Percentiles rank a stretch among this genome's conserved stretches.
Conservation (phyloP, 176 grass and related monocot species). For the Thinopyrum elongatum region DNA sequence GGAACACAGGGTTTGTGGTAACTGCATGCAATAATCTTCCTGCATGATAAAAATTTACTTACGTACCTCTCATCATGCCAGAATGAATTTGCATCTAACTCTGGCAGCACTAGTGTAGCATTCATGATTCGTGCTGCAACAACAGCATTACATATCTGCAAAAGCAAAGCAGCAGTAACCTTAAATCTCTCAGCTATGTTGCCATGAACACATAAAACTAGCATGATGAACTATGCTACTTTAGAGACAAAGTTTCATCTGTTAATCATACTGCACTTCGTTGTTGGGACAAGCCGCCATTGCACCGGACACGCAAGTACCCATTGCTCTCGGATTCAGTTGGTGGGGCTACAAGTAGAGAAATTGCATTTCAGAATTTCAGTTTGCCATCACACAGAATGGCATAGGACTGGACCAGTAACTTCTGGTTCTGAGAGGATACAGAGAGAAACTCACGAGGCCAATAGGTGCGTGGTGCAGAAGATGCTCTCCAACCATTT, state of each 20-base stretch:
- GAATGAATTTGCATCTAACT: conserved; percentile 97
- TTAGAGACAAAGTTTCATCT: conserved; percentile 26
- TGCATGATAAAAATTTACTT: background rate
- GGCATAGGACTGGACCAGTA: background rate
- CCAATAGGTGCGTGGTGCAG: conserved; percentile 84
- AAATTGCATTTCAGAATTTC: conserved; percentile 10
- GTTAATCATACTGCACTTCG: conserved; percentile 75
- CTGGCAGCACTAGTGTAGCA: conserved; percentile 88
- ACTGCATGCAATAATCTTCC: background rate
- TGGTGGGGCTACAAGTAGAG: conserved; percentile 76
- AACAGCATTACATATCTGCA: conserved; percentile 99
- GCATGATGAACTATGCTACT: conserved; percentile 5
- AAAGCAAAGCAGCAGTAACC: conserved; percentile 25
- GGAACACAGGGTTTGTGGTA: background rate
- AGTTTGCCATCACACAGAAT: conserved; percentile 13
- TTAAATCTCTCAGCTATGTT: conserved; percentile 27
- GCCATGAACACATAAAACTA: conserved; percentile 23
- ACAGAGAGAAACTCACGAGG: conserved; percentile 50
- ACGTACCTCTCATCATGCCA: conserved; percentile 92
- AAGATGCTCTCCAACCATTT: conserved; percentile 91
- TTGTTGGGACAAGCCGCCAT: conserved; percentile 97
- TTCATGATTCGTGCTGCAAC: conserved; percentile 97
- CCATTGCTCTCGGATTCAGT: conserved; percentile 70
- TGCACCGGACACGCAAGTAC: conserved; percentile 89
- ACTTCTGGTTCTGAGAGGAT: background rate